A percentile compares a stretch with the other conserved stretches of the same genome.
These are phyloP conservation scores for Lactarius psammicola DNA, from an alignment of 768 basidiomycete species.

Conservation along the genomic window DNA sequence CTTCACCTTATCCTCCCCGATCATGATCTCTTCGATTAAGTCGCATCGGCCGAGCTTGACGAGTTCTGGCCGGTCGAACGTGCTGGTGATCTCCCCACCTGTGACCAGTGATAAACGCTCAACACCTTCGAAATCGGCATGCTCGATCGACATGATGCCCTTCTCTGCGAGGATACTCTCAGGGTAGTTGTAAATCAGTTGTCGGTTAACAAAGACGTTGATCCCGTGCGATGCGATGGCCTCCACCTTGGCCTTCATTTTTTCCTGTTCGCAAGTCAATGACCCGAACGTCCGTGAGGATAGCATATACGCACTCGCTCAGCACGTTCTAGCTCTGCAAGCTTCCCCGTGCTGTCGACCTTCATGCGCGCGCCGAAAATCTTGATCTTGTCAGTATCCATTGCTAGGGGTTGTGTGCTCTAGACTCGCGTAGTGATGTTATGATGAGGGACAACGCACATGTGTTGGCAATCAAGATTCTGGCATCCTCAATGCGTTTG, in stretches of 20 bases:
- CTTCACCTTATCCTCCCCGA: constrained; percentile 95
- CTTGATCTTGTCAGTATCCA: constrained; percentile 99
- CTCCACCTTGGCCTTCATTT: constrained; percentile 99
- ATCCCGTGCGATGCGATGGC: constrained; percentile 93
- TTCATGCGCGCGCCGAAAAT: constrained; percentile 96
- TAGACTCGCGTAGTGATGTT: constrained; percentile 8
- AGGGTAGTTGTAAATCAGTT: constrained; percentile 99
- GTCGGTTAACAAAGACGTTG: constrained; percentile 96
- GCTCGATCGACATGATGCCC: constrained; percentile 95
- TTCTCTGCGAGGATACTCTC: constrained; percentile 93
- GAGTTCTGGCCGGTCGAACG: constrained; percentile 89
- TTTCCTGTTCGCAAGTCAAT: constrained; percentile 60
- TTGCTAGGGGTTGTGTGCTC: constrained; percentile 53
- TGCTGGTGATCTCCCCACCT: constrained; percentile 95
- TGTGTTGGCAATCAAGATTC: constrained; percentile 98
- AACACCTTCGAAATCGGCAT: constrained; percentile 98
- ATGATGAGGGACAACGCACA: constrained; percentile 49
- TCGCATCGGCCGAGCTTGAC: constrained; percentile 94
- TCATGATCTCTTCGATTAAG: constrained; percentile 97
- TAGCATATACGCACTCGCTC: constrained; percentile 60
- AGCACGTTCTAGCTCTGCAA: constrained; percentile 96
- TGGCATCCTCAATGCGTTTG: constrained; percentile 91
- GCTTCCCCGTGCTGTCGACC: constrained; percentile 93
- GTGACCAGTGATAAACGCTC: constrained; percentile 94
- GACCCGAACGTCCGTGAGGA: neutral